phyloP scores from a whole-genome alignment of 352 stramenopile species.

The Phytophthora colocasiae region DNA sequence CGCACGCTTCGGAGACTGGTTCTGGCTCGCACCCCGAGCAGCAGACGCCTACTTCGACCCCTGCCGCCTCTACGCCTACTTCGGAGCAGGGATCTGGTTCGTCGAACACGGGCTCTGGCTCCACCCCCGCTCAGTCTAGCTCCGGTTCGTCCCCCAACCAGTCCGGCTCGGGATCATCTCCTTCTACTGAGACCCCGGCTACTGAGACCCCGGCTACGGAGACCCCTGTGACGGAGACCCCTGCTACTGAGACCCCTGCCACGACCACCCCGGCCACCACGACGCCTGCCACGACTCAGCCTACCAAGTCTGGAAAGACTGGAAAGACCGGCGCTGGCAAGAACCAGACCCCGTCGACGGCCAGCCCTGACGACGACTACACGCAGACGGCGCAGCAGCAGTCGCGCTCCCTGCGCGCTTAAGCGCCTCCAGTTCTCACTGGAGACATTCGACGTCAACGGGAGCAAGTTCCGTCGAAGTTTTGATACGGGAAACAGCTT shows the following conservation, averaged over 20 bases:
- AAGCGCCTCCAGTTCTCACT: constrained; percentile 15
- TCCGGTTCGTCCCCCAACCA: constrained; percentile 14
- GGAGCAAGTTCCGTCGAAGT: constrained; percentile 39
- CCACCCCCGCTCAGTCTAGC: constrained; percentile 14
- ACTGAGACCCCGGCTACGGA: constrained; percentile 1
- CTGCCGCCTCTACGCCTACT: constrained; percentile 12
- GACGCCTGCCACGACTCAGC: constrained; percentile 16
- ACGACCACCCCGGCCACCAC: constrained; percentile 15
- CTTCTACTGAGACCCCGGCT: background rate
- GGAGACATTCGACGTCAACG: constrained; percentile 37
- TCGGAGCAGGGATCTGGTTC: constrained; percentile 7
- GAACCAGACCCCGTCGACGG: constrained; percentile 10
- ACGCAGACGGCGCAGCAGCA: constrained; percentile 28
- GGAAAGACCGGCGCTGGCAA: constrained; percentile 28
- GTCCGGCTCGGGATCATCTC: constrained; percentile 23
- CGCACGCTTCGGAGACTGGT: background rate
- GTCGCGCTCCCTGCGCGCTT: constrained; percentile 35
- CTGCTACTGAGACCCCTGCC: background rate
- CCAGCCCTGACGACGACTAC: constrained; percentile 33
- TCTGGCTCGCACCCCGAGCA: background rate
- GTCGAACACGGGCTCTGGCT: background rate
- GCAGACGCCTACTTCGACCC: constrained; percentile 11
- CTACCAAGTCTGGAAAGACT: constrained; percentile 27
- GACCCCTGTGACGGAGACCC: constrained; percentile 12
- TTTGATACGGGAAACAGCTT: constrained; percentile 35